Base-by-base conservation (phyloP, 345 rosid species). In the Trapa bicornis region DNA sequence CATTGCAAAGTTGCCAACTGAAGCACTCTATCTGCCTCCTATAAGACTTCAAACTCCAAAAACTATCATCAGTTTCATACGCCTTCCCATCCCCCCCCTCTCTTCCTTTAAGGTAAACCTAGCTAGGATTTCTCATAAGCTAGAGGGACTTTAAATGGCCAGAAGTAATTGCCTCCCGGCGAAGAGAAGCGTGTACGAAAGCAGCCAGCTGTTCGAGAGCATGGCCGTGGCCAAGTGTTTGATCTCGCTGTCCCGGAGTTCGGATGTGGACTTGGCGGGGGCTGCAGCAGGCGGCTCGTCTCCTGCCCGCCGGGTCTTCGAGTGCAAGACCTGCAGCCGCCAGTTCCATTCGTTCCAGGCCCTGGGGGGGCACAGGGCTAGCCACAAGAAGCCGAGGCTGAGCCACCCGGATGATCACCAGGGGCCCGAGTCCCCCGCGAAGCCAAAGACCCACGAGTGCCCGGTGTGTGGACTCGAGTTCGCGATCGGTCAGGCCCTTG, bases 381-480 rank as follows among this genome's bases (percentile, higher is more conserved):
- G 92, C 67, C 92, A 87, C 74, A 87, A 85, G 81, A 87, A 82
- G 77, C 86, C 83, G 1, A 74, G 75, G 79, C 41, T 78, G 65
- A 54, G 4, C 43, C 68, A 52, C 0, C 67, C 74, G 8, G 73
- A 42, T 0, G 74, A 68, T 0, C 71, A 61, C 37, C 47, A 61
- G 37, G 13, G 17, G 61, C 77, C 64, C 57, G 70, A 67, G 1
- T 58, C 75, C 0, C 80, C 85, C 5, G 61, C 47, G 3, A 87
- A 87, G 72, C 75, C 83, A 2, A 88, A 86, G 67, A 77, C 86
- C 0, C 98, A 92, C 47, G 89, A 86, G 81, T 92, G 98, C 69
- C 88, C 97, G 3, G 82, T 92, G 0, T 92, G 98, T 48, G 98
- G 98, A 4, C 78, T 85, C 0, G 93, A 88, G 79, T 92, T 92